These are phyloP conservation scores for Botrytis sinoallii DNA, from an alignment of 2,329 filamentous ascomycete genomes.

Conservation along the genomic window DNA sequence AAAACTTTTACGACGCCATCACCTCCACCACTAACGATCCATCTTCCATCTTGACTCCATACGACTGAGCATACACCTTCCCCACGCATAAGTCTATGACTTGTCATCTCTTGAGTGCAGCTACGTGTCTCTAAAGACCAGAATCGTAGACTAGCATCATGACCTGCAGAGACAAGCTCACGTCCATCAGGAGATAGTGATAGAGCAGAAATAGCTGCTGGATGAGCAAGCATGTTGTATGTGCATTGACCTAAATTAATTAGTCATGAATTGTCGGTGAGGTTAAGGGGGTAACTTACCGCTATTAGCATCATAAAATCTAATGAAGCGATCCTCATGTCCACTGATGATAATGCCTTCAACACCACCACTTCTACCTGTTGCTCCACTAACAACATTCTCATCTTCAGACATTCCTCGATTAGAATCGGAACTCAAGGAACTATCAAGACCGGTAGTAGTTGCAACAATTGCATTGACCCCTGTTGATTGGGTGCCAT, in stretches of 20 bases:
- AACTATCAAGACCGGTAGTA: slow-evolving; percentile 72
- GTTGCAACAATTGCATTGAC: slow-evolving; percentile 92
- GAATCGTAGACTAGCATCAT: slow-evolving; percentile 93
- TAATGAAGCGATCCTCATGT: slow-evolving; percentile 92
- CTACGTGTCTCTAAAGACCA: slow-evolving; percentile 95
- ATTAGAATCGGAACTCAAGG: slow-evolving; percentile 57
- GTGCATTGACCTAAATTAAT: slow-evolving; percentile 83
- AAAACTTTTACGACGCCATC: slow-evolving; percentile 97
- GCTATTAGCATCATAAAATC: slow-evolving; percentile 98
- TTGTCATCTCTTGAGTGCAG: slow-evolving; percentile 93
- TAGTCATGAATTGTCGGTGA: not conserved
- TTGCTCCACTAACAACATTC: slow-evolving; percentile 76
- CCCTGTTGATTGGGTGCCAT: slow-evolving; percentile 76
- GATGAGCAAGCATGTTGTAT: slow-evolving; percentile 97
- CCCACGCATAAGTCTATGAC: slow-evolving; percentile 88
- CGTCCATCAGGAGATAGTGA: slow-evolving; percentile 89
- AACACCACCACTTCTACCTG: slow-evolving; percentile 71
- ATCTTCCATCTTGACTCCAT: slow-evolving; percentile 92
- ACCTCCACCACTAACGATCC: slow-evolving; percentile 91
- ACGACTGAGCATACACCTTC: slow-evolving; percentile 93
- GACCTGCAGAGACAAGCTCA: slow-evolving; percentile 92
- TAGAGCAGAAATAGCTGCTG: slow-evolving; percentile 85
- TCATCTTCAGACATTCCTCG: slow-evolving; percentile 66
- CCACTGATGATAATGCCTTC: slow-evolving; percentile 95
- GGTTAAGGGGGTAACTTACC: slow-evolving; percentile 59